phyloP scores from a whole-genome alignment of 768 basidiomycete species.

The Lentinula sp. region DNA sequence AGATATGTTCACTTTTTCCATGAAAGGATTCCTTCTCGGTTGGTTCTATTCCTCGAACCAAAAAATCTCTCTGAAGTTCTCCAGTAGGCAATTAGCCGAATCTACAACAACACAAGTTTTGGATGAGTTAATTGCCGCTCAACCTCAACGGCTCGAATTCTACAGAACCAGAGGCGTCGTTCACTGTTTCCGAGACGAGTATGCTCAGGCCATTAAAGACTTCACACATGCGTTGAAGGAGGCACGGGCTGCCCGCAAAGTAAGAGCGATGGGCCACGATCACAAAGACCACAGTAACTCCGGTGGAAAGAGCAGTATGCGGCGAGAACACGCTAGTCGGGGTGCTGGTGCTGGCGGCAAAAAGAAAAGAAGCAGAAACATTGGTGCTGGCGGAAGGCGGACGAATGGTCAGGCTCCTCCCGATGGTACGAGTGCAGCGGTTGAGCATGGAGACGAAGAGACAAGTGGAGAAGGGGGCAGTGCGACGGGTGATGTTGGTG shows the following conservation, averaged over 20 bases:
- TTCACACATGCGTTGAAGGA: slow-evolving; percentile 80
- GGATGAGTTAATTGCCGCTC: slow-evolving; percentile 67
- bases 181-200: slow-evolving; percentile 85
- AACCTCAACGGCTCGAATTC: slow-evolving; percentile 79
- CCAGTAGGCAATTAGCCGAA: slow-evolving; percentile 71
- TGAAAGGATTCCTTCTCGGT: slow-evolving; percentile 93
- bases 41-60: slow-evolving; percentile 14
- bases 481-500: slow-evolving; percentile 26
- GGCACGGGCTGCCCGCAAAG: slow-evolving; percentile 64
- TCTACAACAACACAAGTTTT: slow-evolving; percentile 74
- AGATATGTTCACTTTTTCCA: slow-evolving; percentile 93
- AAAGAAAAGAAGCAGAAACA: slow-evolving; percentile 46
- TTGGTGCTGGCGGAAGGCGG: slow-evolving; percentile 26
- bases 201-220: slow-evolving; percentile 64
- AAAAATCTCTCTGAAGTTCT: slow-evolving; percentile 11
- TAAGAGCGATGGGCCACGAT: slow-evolving; percentile 27
- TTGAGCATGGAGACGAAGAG: slow-evolving; percentile 34
- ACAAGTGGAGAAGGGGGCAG: slow-evolving; percentile 11
- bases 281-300: slow-evolving; percentile 27
- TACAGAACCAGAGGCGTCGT: slow-evolving; percentile 88
- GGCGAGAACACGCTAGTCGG: slow-evolving; percentile 19
- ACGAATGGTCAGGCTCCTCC: slow-evolving; percentile 64
- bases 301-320: slow-evolving; percentile 2
- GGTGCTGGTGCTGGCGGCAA: slow-evolving; percentile 23
- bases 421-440: slow-evolving; percentile 52